Conservation (phyloP, 345 rosid genomes). For the Raphanus sativus region DNA sequence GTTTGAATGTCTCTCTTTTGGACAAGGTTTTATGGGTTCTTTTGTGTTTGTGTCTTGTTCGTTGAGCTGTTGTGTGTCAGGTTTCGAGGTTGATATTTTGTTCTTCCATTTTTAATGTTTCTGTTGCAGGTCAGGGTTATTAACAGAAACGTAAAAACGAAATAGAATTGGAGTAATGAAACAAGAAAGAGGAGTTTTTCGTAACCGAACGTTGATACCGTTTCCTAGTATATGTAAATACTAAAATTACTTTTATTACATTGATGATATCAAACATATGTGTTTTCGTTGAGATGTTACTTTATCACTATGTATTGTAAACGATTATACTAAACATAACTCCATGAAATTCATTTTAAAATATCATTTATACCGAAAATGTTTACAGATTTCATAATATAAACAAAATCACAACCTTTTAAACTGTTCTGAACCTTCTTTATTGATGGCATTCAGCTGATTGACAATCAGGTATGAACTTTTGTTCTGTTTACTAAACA, state of each 20-base stretch:
- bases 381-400: not conserved
- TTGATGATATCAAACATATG: not conserved
- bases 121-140: conserved; percentile 31
- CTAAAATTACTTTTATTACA: not conserved
- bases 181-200: conserved; percentile 23
- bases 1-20: not conserved
- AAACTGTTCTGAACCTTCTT: not conserved
- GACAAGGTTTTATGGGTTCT: conserved; percentile 22
- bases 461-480: not conserved
- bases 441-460: not conserved
- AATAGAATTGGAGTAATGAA: conserved; percentile 2
- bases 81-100: conserved; percentile 10
- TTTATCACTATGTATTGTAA: not conserved
- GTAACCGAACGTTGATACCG: conserved; percentile 22
- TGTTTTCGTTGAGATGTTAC: not conserved
- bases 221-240: not conserved
- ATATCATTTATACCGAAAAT: not conserved
- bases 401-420: not conserved
- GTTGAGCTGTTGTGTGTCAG: conserved; percentile 30
- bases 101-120: conserved; percentile 35
- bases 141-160: conserved; percentile 26
- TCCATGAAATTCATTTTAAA: not conserved
- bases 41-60: not conserved
- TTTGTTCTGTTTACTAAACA: not conserved
- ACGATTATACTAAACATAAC: not conserved